Evolutionary conservation across 2,329 filamentous ascomycete species (phyloP).

Genomic region (Diaporthe aspalathi): DNA sequence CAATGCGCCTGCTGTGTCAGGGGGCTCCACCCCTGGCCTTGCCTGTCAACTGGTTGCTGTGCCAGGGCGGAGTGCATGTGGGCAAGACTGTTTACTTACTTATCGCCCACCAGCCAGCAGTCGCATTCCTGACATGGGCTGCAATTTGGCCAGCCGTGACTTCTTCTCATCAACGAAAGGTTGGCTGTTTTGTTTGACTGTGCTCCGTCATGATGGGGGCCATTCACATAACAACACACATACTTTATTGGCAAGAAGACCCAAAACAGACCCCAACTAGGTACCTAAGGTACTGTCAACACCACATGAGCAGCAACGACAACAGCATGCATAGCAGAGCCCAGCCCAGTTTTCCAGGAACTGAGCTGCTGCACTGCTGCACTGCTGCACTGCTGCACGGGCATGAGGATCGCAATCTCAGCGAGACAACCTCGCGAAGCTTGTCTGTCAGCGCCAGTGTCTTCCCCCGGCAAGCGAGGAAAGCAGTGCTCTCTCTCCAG

Average conservation of each 20-base stretch:
- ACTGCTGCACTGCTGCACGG: constrained; percentile 3
- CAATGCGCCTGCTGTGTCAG: not conserved
- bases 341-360: constrained; percentile 29
- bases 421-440: constrained; percentile 4
- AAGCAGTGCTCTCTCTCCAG: no score
- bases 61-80: not conserved
- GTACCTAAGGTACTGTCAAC: no score
- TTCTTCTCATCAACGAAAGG: not conserved
- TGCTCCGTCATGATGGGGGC: no score
- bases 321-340: no score
- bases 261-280: no score
- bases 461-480: not conserved
- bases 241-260: no score
- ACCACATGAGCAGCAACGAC: no score
- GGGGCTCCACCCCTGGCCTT: not conserved
- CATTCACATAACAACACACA: no score
- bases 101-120: constrained; percentile 27
- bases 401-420: constrained; percentile 14
- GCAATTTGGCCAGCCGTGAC: not conserved
- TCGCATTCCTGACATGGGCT: not conserved
- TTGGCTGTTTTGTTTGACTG: no score
- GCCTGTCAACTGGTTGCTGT: no score
- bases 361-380: no score
- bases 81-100: constrained; percentile 6
- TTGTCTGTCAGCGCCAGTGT: not conserved